Conservation (phyloP, 306 rosid genomes). For the Dicorynia guianensis region DNA sequence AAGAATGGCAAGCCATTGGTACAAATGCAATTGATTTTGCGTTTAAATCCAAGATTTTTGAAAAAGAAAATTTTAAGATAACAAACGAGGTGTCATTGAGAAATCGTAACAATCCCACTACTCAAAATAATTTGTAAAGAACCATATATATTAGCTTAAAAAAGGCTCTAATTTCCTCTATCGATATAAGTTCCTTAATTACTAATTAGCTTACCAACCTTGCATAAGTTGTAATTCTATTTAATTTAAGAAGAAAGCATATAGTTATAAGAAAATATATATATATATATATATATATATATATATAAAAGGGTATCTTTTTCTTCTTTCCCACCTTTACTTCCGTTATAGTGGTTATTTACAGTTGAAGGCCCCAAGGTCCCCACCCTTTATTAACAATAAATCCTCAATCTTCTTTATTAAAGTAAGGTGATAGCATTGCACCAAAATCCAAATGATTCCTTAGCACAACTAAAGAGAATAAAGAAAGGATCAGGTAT, state of each 20-base stretch:
- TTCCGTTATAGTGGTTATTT: conserved; percentile 79
- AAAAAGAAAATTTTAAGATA: too few species aligned
- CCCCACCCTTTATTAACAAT: conserved; percentile 30
- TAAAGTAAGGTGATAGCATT: conserved; percentile 40
- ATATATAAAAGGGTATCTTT: conserved; percentile 21
- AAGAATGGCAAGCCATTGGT: too few species aligned
- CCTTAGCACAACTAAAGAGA: conserved; percentile 45
- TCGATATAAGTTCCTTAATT: not conserved
- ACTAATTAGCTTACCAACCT: not conserved
- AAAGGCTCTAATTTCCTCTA: not conserved
- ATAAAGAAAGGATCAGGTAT: conserved; percentile 24
- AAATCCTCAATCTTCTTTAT: conserved; percentile 33
- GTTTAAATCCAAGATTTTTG: too few species aligned
- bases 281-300: too few species aligned
- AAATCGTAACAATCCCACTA: not conserved
- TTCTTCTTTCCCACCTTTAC: conserved; percentile 39
- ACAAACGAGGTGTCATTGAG: too few species aligned
- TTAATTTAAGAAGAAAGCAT: not conserved
- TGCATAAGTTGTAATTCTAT: not conserved
- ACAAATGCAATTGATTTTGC: too few species aligned
- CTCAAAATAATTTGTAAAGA: not conserved
- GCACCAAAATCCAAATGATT: conserved; percentile 34
- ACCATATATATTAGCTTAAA: not conserved
- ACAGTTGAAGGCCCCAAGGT: conserved; percentile 59
- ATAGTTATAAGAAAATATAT: conserved; percentile 24